phyloP scores from a whole-genome alignment of 2,329 filamentous ascomycete genomes.

The Rhexocercosporidium sp. region DNA sequence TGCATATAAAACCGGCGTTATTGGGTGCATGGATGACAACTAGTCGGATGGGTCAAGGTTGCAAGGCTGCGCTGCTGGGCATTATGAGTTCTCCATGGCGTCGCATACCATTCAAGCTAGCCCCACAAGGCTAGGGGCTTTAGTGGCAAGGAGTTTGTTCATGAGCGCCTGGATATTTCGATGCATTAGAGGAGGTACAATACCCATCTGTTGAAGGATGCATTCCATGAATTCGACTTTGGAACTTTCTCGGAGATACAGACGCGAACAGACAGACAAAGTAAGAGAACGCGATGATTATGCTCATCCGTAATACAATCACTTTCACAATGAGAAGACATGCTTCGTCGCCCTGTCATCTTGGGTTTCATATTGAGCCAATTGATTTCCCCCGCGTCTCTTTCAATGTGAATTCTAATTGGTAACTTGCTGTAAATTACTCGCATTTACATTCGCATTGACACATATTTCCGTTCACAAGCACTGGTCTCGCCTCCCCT shows the following conservation, averaged over 20 bases:
- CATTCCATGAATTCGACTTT: not conserved
- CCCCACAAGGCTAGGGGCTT: not conserved
- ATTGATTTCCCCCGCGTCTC: no score
- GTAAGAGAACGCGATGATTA: not conserved
- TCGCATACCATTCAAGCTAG: not conserved
- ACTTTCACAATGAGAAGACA: not conserved
- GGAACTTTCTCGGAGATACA: not conserved
- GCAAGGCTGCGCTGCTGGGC: not conserved
- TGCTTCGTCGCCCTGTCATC: not conserved
- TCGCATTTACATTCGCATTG: not conserved
- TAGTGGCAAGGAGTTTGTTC: not conserved
- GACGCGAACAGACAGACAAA: not conserved
- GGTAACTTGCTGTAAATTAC: not conserved
- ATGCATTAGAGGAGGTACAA: not conserved
- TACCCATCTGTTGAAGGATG: not conserved
- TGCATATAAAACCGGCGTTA: constrained; percentile 24
- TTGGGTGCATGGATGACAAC: constrained; percentile 6
- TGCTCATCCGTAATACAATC: constrained; percentile 12
- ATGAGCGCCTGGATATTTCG: constrained; percentile 6
- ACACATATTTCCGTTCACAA: not conserved
- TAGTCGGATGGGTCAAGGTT: not conserved
- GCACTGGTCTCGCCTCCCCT: no score
- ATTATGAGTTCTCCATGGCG: not conserved
- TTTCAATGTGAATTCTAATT: no score
- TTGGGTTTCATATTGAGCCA: not conserved